Base-by-base conservation (phyloP, 495 filamentous ascomycete species). In the Xylaria sp. region DNA sequence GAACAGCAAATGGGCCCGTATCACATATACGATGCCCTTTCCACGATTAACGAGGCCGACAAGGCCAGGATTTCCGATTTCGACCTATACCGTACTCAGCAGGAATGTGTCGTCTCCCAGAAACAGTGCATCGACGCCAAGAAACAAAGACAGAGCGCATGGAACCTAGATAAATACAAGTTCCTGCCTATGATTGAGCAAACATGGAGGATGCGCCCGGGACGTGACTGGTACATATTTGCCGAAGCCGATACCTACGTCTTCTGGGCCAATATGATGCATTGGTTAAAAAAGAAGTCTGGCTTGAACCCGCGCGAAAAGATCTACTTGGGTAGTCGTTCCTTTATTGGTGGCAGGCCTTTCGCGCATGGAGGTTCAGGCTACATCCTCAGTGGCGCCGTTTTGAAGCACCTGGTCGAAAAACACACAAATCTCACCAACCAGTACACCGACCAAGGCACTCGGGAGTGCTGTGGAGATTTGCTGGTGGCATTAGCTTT, bases 81-180 rank as follows among this genome's bases (percentile, higher is more conserved):
- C 68, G 80, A 85, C 21, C 76, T 85, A 2, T 87, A 88, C 65
- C 80, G 79, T 33, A 73, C 79, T 67, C 80, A 85, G 71, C 77
- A 81, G 71, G 77, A 82, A 59, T 80, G 76, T 26, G 70, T 68
- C 29, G 74, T 79, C 63, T 79, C 77, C 62, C 78, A 82, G 37
- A 79, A 76, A 55, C 72, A 61, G 9, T 79, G 79, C 48, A 75
- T 78, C 67, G 79, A 79, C 41, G 70, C 73, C 19, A 74, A 74
- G 50, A 64, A 68, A 41, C 73, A 79, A 24, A 71, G 76, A 31
- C 74, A 76, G 41, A 79, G 77, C 53, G 89, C 88, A 26, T 93
- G 90, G 90, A 84, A 83, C 65, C 80, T 91, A 17, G 90, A 93
- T 78, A 91, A 90, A 75, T 92, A 88, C 84, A 93, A 92, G 78